Percentiles rank a stretch among this genome's conserved stretches.
Evolutionary conservation across 202 grass and related monocot genomes (phyloP).

Genomic region (Zoysia matrella): DNA sequence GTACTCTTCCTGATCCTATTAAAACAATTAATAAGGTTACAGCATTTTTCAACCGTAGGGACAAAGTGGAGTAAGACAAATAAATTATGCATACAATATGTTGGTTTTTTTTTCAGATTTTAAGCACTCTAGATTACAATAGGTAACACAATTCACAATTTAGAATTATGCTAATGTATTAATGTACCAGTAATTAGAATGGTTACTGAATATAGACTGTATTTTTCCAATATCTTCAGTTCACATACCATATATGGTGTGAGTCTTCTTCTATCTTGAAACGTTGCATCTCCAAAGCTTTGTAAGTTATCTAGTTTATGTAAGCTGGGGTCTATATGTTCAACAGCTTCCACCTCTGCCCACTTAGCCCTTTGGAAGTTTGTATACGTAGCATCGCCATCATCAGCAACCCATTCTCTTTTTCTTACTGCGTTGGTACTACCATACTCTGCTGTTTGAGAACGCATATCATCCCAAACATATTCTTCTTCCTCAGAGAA

Average conservation of each 20-base stretch:
- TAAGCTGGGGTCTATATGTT: conserved; percentile 42
- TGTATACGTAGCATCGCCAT: conserved; percentile 51
- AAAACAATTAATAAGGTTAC: conserved; percentile 17
- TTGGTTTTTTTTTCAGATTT: not conserved
- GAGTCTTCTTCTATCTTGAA: conserved; percentile 48
- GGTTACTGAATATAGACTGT: not conserved
- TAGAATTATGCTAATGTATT: not conserved
- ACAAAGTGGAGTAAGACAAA: not conserved
- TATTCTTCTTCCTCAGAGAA: conserved; percentile 98
- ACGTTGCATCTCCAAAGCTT: conserved; percentile 46
- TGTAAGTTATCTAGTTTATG: conserved; percentile 48
- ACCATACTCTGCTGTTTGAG: conserved; percentile 51
- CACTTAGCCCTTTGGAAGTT: conserved; percentile 63
- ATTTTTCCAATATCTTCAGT: conserved; percentile 4
- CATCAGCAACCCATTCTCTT: conserved; percentile 57
- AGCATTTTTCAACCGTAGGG: not conserved
- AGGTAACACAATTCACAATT: not conserved
- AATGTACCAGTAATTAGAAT: conserved; percentile 25
- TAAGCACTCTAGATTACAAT: not conserved
- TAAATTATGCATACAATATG: conserved; percentile 1
- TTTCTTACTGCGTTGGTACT: conserved; percentile 53
- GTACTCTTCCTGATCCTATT: conserved; percentile 72
- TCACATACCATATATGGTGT: conserved; percentile 63
- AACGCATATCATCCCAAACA: conserved; percentile 83
- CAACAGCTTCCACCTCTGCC: conserved; percentile 39